A percentile compares a stretch with the other conserved stretches of the same genome.
phyloP scores from a whole-genome alignment of 2,329 filamentous ascomycete genomes.

The Penicillium sp. region DNA sequence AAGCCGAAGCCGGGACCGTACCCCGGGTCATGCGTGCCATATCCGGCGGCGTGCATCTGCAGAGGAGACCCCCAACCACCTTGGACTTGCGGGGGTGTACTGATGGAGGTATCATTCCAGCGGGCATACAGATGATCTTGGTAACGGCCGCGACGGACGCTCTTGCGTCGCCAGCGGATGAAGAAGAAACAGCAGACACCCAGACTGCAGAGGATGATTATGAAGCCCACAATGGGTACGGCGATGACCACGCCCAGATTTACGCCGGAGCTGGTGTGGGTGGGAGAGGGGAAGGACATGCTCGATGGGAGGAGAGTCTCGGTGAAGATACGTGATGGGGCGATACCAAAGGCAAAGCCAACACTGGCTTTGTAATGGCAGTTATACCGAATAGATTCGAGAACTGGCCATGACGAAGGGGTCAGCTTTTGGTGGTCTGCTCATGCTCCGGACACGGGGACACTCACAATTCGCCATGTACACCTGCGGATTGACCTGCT shows the following conservation, averaged over 20 bases:
- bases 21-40: slow-evolving; percentile 26
- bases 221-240: slow-evolving; percentile 48
- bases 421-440: neutral
- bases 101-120: slow-evolving; percentile 42
- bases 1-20: slow-evolving; percentile 31
- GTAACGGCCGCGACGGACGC: slow-evolving; percentile 33
- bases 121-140: slow-evolving; percentile 37
- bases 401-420: slow-evolving; percentile 36
- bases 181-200: slow-evolving; percentile 48
- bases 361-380: slow-evolving; percentile 46
- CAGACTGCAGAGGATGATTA: slow-evolving; percentile 40
- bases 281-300: slow-evolving; percentile 26
- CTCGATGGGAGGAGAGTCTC: slow-evolving; percentile 43
- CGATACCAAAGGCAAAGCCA: slow-evolving; percentile 45
- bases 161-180: slow-evolving; percentile 48
- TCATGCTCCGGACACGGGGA: neutral
- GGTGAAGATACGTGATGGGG: slow-evolving; percentile 47
- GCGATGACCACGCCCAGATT: slow-evolving; percentile 48
- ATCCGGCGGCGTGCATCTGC: slow-evolving; percentile 21
- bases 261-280: slow-evolving; percentile 20
- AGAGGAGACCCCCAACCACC: slow-evolving; percentile 31
- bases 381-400: slow-evolving; percentile 52
- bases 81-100: slow-evolving; percentile 30
- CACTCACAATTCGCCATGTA: slow-evolving; percentile 51
- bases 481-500: slow-evolving; percentile 31